phyloP scores from a whole-genome alignment of 139 green algal genomes.

The Micractinium conductrix region DNA sequence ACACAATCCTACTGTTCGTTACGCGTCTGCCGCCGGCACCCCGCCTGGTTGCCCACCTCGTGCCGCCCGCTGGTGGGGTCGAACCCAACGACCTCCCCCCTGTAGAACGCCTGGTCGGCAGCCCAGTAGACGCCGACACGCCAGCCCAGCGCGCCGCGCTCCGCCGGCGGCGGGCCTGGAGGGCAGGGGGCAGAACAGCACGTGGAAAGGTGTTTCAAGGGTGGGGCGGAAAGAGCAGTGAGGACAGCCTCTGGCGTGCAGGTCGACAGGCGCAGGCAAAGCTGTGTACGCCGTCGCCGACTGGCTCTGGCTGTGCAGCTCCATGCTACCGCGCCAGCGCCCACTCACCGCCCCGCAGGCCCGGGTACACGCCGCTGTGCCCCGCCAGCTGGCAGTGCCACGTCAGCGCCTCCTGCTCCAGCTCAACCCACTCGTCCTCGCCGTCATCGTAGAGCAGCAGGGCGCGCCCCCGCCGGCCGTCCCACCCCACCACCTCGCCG shows the following conservation, averaged over 20 bases:
- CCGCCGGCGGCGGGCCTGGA: slow-evolving; percentile 12
- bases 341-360: background rate
- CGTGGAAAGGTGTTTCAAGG: too few relatives aligned
- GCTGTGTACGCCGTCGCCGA: too few relatives aligned
- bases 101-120: slow-evolving; percentile 61
- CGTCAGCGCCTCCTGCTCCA: slow-evolving; percentile 58
- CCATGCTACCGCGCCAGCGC: too few relatives aligned
- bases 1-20: too few relatives aligned
- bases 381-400: slow-evolving; percentile 42
- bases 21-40: too few relatives aligned
- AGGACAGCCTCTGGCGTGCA: background rate
- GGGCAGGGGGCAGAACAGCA: background rate
- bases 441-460: slow-evolving; percentile 70
- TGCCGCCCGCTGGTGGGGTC: slow-evolving; percentile 56
- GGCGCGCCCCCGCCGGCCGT: slow-evolving; percentile 24
- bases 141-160: slow-evolving; percentile 68
- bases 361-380: slow-evolving; percentile 23
- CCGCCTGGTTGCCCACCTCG: too few relatives aligned
- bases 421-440: slow-evolving; percentile 76
- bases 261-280: too few relatives aligned
- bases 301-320: too few relatives aligned
- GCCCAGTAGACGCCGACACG: slow-evolving; percentile 73
- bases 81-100: slow-evolving; percentile 55
- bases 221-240: background rate
- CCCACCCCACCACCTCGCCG: slow-evolving; percentile 46